These are phyloP conservation scores for Fraxinus quadrangulata DNA, from an alignment of 257 asterid genomes.

Conservation along the genomic window DNA sequence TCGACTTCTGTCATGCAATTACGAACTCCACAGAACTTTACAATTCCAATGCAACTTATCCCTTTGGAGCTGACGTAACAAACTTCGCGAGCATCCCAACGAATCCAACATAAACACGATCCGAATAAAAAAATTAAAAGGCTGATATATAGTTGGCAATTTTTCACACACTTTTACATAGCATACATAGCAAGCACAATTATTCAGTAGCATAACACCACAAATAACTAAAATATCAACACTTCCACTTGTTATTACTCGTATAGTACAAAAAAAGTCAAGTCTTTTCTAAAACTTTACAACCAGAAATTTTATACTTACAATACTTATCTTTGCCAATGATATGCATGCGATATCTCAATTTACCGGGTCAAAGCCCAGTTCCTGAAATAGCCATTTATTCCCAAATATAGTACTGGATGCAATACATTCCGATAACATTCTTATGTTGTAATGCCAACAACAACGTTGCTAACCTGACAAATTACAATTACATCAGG, in stretches of 20 bases:
- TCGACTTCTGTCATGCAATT: too few species aligned
- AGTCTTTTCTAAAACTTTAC: conserved; percentile 27
- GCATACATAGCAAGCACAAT: conserved; percentile 2
- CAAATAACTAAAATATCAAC: conserved; percentile 14
- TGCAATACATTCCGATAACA: conserved; percentile 5
- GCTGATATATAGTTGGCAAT: too few species aligned
- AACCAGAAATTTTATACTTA: conserved; percentile 23
- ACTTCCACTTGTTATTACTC: conserved; percentile 23
- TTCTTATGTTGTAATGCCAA: conserved; percentile 70
- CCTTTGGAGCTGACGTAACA: too few species aligned
- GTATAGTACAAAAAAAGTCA: conserved; percentile 8
- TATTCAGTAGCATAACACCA: conserved; percentile 22
- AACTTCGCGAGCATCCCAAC: too few species aligned
- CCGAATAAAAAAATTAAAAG: too few species aligned
- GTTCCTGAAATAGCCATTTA: conserved; percentile 26
- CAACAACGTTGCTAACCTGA: conserved; percentile 81
- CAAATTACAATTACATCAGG: conserved; percentile 13
- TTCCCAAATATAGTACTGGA: conserved; percentile 12
- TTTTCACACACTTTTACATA: too few species aligned
- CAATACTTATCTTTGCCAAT: conserved; percentile 31
- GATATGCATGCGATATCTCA: conserved; percentile 40
- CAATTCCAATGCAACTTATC: too few species aligned
- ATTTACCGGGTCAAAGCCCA: conserved; percentile 27
- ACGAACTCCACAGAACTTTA: too few species aligned
- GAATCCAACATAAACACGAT: too few species aligned